phyloP scores from a whole-genome alignment of 2,329 filamentous ascomycete genomes.

The Cladosporium oxysporum region DNA sequence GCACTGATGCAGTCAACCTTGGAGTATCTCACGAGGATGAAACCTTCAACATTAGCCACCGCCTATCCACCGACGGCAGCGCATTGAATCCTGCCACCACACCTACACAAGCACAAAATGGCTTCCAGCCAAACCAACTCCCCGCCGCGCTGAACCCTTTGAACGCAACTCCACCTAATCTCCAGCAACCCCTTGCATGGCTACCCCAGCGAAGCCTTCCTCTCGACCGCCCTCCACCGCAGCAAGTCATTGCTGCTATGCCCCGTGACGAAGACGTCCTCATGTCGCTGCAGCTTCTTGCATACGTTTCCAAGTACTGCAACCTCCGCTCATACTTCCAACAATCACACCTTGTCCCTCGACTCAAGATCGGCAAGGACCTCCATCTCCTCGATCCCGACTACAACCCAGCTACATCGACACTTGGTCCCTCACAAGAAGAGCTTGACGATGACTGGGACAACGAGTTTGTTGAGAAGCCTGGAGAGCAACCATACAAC shows the following conservation, averaged over 20 bases:
- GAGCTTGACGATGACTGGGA: slow-evolving; percentile 78
- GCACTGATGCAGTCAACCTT: slow-evolving; percentile 54
- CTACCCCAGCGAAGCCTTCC: slow-evolving; percentile 24
- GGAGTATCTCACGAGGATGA: slow-evolving; percentile 74
- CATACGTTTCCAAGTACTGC: slow-evolving; percentile 98
- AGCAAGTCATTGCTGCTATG: slow-evolving; percentile 83
- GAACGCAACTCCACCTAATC: slow-evolving; percentile 72
- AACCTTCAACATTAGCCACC: slow-evolving; percentile 92
- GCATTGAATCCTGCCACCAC: slow-evolving; percentile 71
- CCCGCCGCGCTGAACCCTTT: slow-evolving; percentile 63
- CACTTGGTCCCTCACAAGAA: slow-evolving; percentile 43
- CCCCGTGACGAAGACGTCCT: slow-evolving; percentile 95
- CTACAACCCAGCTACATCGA: slow-evolving; percentile 43
- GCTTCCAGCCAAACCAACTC: slow-evolving; percentile 33
- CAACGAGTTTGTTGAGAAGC: slow-evolving; percentile 68
- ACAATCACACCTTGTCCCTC: slow-evolving; percentile 87
- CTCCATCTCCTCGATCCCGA: slow-evolving; percentile 77
- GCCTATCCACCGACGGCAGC: slow-evolving; percentile 79
- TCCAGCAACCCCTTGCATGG: slow-evolving; percentile 58
- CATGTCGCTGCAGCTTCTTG: slow-evolving; percentile 94
- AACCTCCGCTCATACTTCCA: slow-evolving; percentile 95
- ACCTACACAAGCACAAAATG: slow-evolving; percentile 54
- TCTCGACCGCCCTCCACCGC: slow-evolving; percentile 37
- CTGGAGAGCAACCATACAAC: slow-evolving; percentile 55
- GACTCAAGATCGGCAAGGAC: slow-evolving; percentile 85